Conservation (phyloP, 2,329 filamentous ascomycete genomes). For the Penicillium janthinellum region DNA sequence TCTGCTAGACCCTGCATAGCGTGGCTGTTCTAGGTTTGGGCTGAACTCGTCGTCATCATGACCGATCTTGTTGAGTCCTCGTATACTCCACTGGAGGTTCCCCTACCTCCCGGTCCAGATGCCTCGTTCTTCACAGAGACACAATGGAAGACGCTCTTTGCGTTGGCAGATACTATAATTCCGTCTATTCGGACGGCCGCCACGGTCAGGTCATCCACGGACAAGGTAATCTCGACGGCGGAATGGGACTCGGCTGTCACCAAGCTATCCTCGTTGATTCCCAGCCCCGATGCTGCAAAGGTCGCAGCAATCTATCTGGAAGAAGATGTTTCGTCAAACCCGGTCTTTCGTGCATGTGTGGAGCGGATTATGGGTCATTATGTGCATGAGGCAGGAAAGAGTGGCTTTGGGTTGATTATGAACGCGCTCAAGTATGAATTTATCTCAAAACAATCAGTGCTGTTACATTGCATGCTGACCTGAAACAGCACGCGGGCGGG, state of each 20-base stretch:
- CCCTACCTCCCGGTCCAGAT: slow-evolving; percentile 51
- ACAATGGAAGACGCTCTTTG: slow-evolving; percentile 62
- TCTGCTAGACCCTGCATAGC: slow-evolving; percentile 2
- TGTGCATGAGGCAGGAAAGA: slow-evolving; percentile 52
- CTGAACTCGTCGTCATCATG: slow-evolving; percentile 17
- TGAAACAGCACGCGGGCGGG: slow-evolving; percentile 54
- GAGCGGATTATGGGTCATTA: slow-evolving; percentile 52
- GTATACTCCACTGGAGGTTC: slow-evolving; percentile 42
- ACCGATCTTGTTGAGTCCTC: slow-evolving; percentile 18
- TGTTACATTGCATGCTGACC: slow-evolving; percentile 1
- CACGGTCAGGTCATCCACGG: slow-evolving; percentile 34
- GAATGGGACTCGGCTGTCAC: slow-evolving; percentile 46
- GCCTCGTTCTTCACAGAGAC: slow-evolving; percentile 53
- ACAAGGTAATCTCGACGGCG: slow-evolving; percentile 43
- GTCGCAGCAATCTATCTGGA: slow-evolving; percentile 50
- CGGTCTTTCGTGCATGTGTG: slow-evolving; percentile 53
- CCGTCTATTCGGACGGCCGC: slow-evolving; percentile 53
- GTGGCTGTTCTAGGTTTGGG: neutral
- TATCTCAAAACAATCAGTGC: too few relatives aligned
- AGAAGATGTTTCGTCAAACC: slow-evolving; percentile 51
- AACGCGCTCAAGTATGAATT: slow-evolving; percentile 54
- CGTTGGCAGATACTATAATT: slow-evolving; percentile 60
- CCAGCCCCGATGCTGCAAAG: slow-evolving; percentile 35
- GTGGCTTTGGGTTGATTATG: slow-evolving; percentile 55
- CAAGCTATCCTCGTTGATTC: slow-evolving; percentile 30